Percentiles rank a stretch among this genome's conserved stretches.
Evolutionary conservation across 2,329 filamentous ascomycete species (phyloP).

Genomic region (Neonectria punicea): DNA sequence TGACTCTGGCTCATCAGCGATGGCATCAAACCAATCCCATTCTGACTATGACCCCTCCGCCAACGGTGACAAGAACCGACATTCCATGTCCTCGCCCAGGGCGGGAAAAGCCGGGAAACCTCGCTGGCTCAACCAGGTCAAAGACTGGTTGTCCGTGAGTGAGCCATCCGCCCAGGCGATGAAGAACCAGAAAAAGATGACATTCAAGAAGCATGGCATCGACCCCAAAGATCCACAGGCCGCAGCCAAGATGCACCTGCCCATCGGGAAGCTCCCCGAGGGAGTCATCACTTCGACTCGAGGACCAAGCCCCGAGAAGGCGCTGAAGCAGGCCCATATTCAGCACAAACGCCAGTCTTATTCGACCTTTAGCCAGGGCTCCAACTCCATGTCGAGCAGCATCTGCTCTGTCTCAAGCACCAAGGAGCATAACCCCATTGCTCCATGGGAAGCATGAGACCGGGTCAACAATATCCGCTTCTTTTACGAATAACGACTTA

Average conservation of each 20-base stretch:
- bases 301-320: constrained; percentile 59
- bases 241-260: constrained; percentile 58
- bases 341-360: constrained; percentile 45
- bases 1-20: constrained; percentile 24
- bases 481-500: constrained; percentile 22
- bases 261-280: constrained; percentile 56
- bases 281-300: constrained; percentile 58
- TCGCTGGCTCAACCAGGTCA: constrained; percentile 57
- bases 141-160: constrained; percentile 59
- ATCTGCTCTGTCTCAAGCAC: constrained; percentile 47
- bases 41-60: constrained; percentile 41
- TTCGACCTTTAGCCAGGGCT: constrained; percentile 37
- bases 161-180: constrained; percentile 63
- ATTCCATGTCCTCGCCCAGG: constrained; percentile 24
- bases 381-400: constrained; percentile 50
- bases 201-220: constrained; percentile 57
- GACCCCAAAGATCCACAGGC: constrained; percentile 55
- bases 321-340: constrained; percentile 49
- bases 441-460: constrained; percentile 47
- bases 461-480: not conserved
- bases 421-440: constrained; percentile 45
- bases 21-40: constrained; percentile 28
- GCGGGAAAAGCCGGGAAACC: constrained; percentile 42
- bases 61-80: constrained; percentile 28
- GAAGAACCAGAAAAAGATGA: constrained; percentile 56